These are phyloP conservation scores for Lentinula detonsa DNA, from an alignment of 768 basidiomycete genomes.

Conservation along the genomic window DNA sequence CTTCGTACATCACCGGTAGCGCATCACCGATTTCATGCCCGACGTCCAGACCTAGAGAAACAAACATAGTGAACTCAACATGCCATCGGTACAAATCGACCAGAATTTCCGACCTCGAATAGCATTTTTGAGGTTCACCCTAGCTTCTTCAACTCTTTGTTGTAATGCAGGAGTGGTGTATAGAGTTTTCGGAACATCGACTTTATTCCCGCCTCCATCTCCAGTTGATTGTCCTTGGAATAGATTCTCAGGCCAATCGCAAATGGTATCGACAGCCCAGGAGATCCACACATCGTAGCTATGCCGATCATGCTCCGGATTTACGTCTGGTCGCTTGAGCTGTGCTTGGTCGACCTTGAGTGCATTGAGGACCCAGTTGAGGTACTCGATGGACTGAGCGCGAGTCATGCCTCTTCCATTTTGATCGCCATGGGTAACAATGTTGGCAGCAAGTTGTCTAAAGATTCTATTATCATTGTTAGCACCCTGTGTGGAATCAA, in stretches of 20 bases:
- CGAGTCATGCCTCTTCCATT: background rate
- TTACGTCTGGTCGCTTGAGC: background rate
- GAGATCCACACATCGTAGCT: slow-evolving; percentile 1
- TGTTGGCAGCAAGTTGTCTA: background rate
- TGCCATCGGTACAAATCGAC: background rate
- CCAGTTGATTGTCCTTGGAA: slow-evolving; percentile 1
- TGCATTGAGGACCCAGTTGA: background rate
- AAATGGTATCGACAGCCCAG: slow-evolving; percentile 1
- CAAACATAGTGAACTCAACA: background rate
- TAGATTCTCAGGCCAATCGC: background rate
- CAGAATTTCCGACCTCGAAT: background rate
- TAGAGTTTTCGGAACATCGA: background rate
- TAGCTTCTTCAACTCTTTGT: background rate
- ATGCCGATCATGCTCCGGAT: background rate
- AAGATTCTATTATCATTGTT: background rate
- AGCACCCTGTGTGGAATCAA: background rate
- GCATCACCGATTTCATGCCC: background rate
- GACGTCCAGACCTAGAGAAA: background rate
- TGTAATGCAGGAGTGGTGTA: background rate
- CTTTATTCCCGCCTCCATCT: background rate
- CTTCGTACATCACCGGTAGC: background rate
- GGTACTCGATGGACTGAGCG: background rate
- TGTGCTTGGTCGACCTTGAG: background rate
- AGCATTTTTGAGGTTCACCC: background rate
- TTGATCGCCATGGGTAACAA: background rate